Evolutionary conservation across 164 flowering plant genomes (phyloP).

Genomic region (Annona cherimola): DNA sequence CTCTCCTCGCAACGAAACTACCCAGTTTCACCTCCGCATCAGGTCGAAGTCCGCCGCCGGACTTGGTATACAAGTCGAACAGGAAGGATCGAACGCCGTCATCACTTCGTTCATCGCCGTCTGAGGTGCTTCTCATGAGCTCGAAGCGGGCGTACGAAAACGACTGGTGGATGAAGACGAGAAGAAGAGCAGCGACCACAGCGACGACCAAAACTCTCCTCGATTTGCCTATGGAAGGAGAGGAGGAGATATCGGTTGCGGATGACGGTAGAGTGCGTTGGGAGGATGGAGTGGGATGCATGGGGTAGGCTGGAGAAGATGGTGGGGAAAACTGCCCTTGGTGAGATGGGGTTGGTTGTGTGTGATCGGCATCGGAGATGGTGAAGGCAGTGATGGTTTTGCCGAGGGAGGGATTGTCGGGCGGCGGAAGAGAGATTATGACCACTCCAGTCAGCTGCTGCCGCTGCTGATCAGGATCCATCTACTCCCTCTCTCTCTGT

Average conservation of each 20-base stretch:
- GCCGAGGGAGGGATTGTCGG: constrained; percentile 62
- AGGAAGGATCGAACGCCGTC: constrained; percentile 34
- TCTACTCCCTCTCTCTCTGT: constrained; percentile 1
- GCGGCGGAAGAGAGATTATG: constrained; percentile 71
- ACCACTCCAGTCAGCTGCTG: constrained; percentile 44
- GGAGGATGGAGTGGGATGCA: background rate
- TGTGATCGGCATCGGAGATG: constrained; percentile 25
- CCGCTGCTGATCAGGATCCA: constrained; percentile 23
- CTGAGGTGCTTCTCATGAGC: constrained; percentile 8
- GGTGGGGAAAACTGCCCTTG: background rate
- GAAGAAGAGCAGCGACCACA: constrained; percentile 36
- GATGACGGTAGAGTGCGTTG: background rate
- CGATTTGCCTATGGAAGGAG: constrained; percentile 6
- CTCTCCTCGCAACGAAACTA: constrained; percentile 31
- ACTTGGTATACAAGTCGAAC: constrained; percentile 49
- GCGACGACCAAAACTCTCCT: constrained; percentile 24
- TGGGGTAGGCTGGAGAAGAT: background rate
- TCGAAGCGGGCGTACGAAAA: constrained; percentile 22
- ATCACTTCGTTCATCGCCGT: constrained; percentile 10
- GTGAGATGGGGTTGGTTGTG: constrained; percentile 9
- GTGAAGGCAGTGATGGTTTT: constrained; percentile 68
- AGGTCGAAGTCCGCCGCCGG: constrained; percentile 1
- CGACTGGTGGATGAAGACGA: constrained; percentile 24
- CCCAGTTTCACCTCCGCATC: constrained; percentile 47
- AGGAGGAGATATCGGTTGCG: constrained; percentile 14